Evolutionary conservation across 2,329 filamentous ascomycete genomes (phyloP).

Genomic region (Coniella vitis): DNA sequence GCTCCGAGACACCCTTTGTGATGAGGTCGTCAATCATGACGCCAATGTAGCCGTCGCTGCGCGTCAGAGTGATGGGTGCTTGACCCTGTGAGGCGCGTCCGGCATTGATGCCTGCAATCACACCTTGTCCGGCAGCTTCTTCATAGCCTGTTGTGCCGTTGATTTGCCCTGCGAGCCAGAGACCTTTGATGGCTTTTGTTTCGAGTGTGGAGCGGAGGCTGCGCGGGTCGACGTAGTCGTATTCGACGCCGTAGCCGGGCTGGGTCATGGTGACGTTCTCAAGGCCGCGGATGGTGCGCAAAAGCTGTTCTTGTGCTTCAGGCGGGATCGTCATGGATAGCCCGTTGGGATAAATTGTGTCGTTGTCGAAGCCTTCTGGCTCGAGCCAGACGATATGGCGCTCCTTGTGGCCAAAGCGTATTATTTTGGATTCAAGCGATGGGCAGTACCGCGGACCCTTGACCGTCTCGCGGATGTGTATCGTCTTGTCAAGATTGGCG

Average conservation of each 20-base stretch:
- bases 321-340: conserved; percentile 94
- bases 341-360: conserved; percentile 92
- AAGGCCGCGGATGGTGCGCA: conserved; percentile 82
- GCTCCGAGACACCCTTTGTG: conserved; percentile 93
- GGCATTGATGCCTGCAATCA: conserved; percentile 90
- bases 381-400: conserved; percentile 94
- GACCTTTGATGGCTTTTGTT: conserved; percentile 81
- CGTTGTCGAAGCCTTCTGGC: conserved; percentile 85
- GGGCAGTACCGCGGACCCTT: conserved; percentile 94
- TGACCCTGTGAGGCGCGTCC: conserved; percentile 69
- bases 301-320: conserved; percentile 74
- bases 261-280: conserved; percentile 90
- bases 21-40: conserved; percentile 98
- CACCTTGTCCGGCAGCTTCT: conserved; percentile 88
- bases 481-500: conserved; percentile 86
- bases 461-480: conserved; percentile 93
- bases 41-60: conserved; percentile 91
- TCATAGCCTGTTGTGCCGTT: conserved; percentile 98
- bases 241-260: conserved; percentile 94
- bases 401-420: conserved; percentile 75
- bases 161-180: conserved; percentile 93
- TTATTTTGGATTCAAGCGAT: conserved; percentile 88
- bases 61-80: conserved; percentile 59
- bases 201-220: conserved; percentile 83
- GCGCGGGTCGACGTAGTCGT: conserved; percentile 95